Base-by-base conservation (phyloP, 1,139 yeast species). In the Blastobotrys elegans region DNA sequence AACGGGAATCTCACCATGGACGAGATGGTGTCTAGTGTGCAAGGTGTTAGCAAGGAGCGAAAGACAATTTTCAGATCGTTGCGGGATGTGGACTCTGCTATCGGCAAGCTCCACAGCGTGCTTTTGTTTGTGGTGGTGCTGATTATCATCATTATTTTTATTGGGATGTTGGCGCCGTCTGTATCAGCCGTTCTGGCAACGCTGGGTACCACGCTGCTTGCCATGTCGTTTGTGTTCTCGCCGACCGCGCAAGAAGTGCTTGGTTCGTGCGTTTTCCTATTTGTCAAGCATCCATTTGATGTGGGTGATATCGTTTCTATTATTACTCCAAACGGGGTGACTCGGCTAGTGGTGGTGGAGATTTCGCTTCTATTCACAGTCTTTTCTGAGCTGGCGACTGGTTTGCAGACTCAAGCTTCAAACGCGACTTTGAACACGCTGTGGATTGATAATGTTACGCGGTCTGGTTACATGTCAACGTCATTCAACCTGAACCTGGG, bases 261-360 rank as follows among this genome's bases (percentile, higher is more conserved):
- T 35, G 65, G 69, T 11, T 66, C 73, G 2, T 68, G 72, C 49
- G 65, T 70, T 7, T 70, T 68, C 51, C 52, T 70, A 48, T 70
- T 70, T 48, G 72, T 68, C 48, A 70, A 70, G 58, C 74, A 70
- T 48, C 74, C 74, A 2, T 56, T 62, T 47, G 74, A 70, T 50
- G 68, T 69, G n/a, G 73, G 73, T 18, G 74, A 70, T 43, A 55
- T 68, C 40, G 68, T 69, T 13, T 59, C 58, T 42, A 63, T 69
- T 41, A 46, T 55, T 20, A 44, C 52, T 17, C 57, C 56, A 18
- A 47, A 53, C 2, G 59, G 52, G 22, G 43, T 47, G 27, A 50
- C 55, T 6, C 42, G 44, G 27, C 59, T 68, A 60, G 50, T 53
- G 3, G 73, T 67, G 22, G 52, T 55, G 10, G 68, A 69, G 41